Base-by-base conservation (phyloP, 2,329 filamentous ascomycete species). In the Fusarium poae region DNA sequence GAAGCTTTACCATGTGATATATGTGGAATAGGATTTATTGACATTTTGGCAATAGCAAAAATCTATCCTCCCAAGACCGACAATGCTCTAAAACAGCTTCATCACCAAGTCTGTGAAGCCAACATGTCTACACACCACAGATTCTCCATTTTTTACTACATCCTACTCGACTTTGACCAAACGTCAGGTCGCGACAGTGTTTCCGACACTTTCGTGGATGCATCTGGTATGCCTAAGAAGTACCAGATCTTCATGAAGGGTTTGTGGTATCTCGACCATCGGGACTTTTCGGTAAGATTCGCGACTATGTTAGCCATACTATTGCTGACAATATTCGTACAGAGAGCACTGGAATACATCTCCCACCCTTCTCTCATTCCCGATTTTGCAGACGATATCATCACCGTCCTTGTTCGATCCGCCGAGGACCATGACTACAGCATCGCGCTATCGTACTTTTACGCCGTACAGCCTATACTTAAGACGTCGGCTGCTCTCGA, bases 201-300 rank as follows among this genome's bases (percentile, higher is more conserved):
- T 9, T 83, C 89, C 3, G 83, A 84, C 21, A 65, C 76, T 2
- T 93, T 95, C 71, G 88, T 89, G 18, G 79, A 80, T 42, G 81
- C 81, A 25, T 89, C 88, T 7, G 89, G 90, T 67, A 84, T 97
- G 52, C 92, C 93, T 2, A 84, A 85, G 57, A 92, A 90, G 70
- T 97, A 95, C 77, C 88, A 90, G 78, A 88, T 92, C 45, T 92
- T 94, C 72, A 93, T 96, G 80, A 89, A 91, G 72, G 93, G 93
- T 0, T 81, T 97, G 12, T 97, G 93, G 92, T 84, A 91, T 72
- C 83, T 97, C 77, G 93, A 97, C 75, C 86, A 87, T 43, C 82
- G 89, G 44, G 84, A 93, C 58, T 94, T 92, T 74, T 81, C 85
- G 69, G 89, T 91, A 74, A 34, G 65, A 25, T 35, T 23, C 13